phyloP scores from a whole-genome alignment of 352 stramenopile species.

The Globisporangium lucens region DNA sequence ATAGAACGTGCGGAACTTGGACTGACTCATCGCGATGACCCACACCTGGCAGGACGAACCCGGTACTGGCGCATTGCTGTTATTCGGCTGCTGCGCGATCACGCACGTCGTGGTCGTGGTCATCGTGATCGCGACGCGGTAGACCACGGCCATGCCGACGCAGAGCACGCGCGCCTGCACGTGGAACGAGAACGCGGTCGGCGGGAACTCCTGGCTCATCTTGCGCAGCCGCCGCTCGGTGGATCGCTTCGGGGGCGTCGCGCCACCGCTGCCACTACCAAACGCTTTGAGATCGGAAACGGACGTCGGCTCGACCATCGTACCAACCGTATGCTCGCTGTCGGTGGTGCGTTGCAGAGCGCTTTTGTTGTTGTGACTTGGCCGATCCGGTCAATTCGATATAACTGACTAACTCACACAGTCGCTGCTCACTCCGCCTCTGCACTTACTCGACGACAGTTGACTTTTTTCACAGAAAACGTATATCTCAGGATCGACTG shows the following conservation, averaged over 20 bases:
- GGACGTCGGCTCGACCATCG: neutral
- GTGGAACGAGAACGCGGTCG: constrained; percentile 40
- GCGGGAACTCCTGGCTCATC: constrained; percentile 57
- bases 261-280: no score
- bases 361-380: neutral
- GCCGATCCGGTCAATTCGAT: neutral
- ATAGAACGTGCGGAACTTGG: constrained; percentile 53
- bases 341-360: neutral
- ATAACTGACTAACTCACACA: neutral
- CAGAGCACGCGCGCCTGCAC: constrained; percentile 51
- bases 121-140: constrained; percentile 46
- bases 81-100: constrained; percentile 17
- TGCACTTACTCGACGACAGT: neutral
- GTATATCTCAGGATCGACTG: neutral
- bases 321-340: neutral
- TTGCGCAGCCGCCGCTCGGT: constrained; percentile 51
- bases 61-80: constrained; percentile 13
- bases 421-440: neutral
- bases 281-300: constrained; percentile 3
- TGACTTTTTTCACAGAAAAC: neutral
- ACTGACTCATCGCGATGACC: constrained; percentile 61
- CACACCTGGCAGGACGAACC: constrained; percentile 37
- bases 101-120: constrained; percentile 14
- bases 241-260: constrained; percentile 11
- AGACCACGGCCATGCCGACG: constrained; percentile 51